phyloP scores from a whole-genome alignment of 2,329 filamentous ascomycete genomes.

The Apiospora saccharicola region DNA sequence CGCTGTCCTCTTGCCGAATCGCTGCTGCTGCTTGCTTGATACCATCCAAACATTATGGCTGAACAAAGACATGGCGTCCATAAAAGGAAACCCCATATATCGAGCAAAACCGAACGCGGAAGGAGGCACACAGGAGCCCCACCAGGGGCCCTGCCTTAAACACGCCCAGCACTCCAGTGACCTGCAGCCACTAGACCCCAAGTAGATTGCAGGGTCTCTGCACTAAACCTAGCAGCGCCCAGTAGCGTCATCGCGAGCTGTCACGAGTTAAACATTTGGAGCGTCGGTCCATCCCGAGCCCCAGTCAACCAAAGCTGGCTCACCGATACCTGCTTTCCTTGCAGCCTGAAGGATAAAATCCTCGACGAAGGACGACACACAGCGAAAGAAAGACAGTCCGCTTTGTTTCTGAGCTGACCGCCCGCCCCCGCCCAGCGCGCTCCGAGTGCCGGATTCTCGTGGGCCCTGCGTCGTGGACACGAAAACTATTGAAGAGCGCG shows the following conservation, averaged over 20 bases:
- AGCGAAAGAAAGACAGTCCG: background rate
- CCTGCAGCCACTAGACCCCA: constrained; percentile 7
- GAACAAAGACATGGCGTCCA: background rate
- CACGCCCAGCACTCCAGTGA: background rate
- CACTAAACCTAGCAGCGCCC: background rate
- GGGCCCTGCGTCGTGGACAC: background rate
- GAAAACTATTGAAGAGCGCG: constrained; percentile 9
- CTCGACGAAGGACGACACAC: background rate
- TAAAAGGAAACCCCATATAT: constrained; percentile 11
- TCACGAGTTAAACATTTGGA: constrained; percentile 9
- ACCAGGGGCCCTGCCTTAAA: background rate
- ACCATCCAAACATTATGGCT: background rate
- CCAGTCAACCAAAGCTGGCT: constrained; percentile 7
- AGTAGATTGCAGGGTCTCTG: constrained; percentile 16
- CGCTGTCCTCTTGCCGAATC: background rate
- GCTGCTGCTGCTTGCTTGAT: background rate
- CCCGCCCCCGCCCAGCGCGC: background rate
- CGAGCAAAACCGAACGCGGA: background rate
- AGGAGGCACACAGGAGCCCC: background rate
- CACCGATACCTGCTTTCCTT: constrained; percentile 1
- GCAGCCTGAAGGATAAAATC: background rate
- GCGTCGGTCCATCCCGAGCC: constrained; percentile 9
- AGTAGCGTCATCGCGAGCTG: constrained; percentile 9
- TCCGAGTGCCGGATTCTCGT: constrained; percentile 12
- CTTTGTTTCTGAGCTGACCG: background rate